phyloP scores from a whole-genome alignment of 768 basidiomycete species.

The Candolleomyces efflorescens region DNA sequence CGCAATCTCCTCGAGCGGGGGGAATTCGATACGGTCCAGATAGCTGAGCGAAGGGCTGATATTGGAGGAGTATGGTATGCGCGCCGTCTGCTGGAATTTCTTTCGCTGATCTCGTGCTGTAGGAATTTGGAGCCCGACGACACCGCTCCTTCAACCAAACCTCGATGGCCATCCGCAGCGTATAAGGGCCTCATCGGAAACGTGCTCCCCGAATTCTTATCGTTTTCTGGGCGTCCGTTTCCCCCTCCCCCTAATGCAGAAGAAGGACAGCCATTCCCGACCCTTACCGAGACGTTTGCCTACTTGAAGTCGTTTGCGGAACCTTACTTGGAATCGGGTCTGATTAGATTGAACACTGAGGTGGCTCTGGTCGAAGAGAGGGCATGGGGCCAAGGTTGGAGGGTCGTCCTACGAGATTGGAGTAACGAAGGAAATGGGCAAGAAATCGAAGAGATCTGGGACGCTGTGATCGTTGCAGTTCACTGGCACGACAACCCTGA shows the following conservation, averaged over 20 bases:
- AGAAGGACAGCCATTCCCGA: constrained; percentile 36
- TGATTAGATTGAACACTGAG: constrained; percentile 38
- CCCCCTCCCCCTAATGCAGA: constrained; percentile 19
- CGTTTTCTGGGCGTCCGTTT: constrained; percentile 33
- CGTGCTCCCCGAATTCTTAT: constrained; percentile 42
- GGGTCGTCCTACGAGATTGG: constrained; percentile 34
- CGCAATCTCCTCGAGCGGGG: constrained; percentile 43
- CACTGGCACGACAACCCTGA: constrained; percentile 44
- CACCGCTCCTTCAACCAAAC: constrained; percentile 13
- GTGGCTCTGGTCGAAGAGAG: constrained; percentile 36
- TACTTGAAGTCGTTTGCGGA: constrained; percentile 33
- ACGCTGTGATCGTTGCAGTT: constrained; percentile 43
- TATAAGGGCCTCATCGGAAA: constrained; percentile 48
- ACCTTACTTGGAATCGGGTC: constrained; percentile 24
- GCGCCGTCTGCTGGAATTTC: background rate
- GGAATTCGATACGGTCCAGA: constrained; percentile 36
- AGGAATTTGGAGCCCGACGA: constrained; percentile 33
- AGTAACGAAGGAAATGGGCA: constrained; percentile 13
- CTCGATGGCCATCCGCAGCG: constrained; percentile 43
- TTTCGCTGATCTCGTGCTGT: background rate
- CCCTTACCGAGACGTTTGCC: constrained; percentile 31
- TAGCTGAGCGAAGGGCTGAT: constrained; percentile 43
- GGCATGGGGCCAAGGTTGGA: constrained; percentile 29
- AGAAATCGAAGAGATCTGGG: constrained; percentile 37
- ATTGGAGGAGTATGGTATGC: constrained; percentile 50